These are phyloP conservation scores for Aspergillus steynii DNA, from an alignment of 495 filamentous ascomycete genomes.

Conservation along the genomic window DNA sequence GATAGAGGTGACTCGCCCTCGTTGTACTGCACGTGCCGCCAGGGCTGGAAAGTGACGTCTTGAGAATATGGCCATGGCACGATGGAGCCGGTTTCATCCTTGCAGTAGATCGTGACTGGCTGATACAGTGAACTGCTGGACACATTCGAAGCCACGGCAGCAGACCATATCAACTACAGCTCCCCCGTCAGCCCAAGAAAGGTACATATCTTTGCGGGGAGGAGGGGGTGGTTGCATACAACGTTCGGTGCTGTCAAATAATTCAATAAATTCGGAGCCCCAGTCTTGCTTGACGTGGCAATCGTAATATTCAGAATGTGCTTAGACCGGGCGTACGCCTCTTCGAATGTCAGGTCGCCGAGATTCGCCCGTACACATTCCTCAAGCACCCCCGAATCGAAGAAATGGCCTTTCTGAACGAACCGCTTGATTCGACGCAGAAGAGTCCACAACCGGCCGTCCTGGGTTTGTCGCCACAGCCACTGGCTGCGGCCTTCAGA, in stretches of 20 bases:
- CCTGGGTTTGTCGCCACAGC: constrained; percentile 19
- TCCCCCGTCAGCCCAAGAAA: constrained; percentile 7
- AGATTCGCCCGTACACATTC: constrained; percentile 84
- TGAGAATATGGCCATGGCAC: constrained; percentile 74
- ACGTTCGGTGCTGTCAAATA: constrained; percentile 95
- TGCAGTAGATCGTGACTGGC: constrained; percentile 75
- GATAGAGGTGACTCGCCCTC: constrained; percentile 79
- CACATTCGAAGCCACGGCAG: constrained; percentile 88
- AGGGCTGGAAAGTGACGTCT: constrained; percentile 66
- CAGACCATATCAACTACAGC: constrained; percentile 80
- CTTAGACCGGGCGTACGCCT: constrained; percentile 84
- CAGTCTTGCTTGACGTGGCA: constrained; percentile 68
- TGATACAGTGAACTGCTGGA: constrained; percentile 66
- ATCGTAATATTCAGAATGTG: constrained; percentile 92
- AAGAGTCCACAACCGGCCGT: constrained; percentile 57
- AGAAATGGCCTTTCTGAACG: constrained; percentile 72
- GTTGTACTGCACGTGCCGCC: constrained; percentile 65
- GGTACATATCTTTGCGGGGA: background rate
- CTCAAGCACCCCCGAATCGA: constrained; percentile 80
- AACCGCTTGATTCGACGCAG: constrained; percentile 64
- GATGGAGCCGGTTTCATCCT: constrained; percentile 75
- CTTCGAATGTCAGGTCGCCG: constrained; percentile 90
- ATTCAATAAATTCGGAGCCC: constrained; percentile 83
- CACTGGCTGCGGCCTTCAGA: constrained; percentile 18
- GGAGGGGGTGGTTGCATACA: constrained; percentile 49